These are phyloP conservation scores for Rutstroemia sp. DNA, from an alignment of 2,329 filamentous ascomycete genomes.

Conservation along the genomic window DNA sequence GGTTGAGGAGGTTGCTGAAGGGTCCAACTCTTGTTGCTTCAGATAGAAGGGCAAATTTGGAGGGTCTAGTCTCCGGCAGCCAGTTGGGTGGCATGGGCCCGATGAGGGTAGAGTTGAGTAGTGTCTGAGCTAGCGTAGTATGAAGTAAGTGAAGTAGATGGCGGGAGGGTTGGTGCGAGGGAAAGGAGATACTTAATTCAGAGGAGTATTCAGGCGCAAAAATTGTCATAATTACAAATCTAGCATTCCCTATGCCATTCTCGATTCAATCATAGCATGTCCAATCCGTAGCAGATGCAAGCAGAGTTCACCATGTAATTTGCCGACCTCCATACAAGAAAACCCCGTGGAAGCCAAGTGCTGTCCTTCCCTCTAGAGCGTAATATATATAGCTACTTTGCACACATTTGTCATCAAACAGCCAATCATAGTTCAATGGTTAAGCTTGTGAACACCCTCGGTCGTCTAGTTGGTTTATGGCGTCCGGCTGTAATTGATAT, in stretches of 20 bases:
- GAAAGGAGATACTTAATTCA: too few relatives aligned
- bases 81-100: neutral
- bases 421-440: neutral
- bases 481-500: conserved; percentile 14
- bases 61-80: neutral
- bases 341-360: neutral
- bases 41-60: neutral
- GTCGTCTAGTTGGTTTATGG: conserved; percentile 18
- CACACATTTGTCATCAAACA: neutral
- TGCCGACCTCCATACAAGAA: neutral
- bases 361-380: too few relatives aligned
- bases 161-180: too few relatives aligned
- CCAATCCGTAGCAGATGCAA: too few relatives aligned
- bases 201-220: too few relatives aligned
- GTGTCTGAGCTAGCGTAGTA: neutral
- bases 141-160: neutral
- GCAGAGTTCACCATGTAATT: too few relatives aligned
- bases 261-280: too few relatives aligned
- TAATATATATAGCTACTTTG: too few relatives aligned
- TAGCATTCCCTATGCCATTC: too few relatives aligned
- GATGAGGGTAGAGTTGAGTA: neutral
- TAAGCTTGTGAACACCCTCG: conserved; percentile 4
- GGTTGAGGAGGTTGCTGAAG: neutral
- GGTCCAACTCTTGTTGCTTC: neutral
- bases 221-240: too few relatives aligned